Conservation (phyloP, 208 protist genomes). For the Trypanosoma caninum region DNA sequence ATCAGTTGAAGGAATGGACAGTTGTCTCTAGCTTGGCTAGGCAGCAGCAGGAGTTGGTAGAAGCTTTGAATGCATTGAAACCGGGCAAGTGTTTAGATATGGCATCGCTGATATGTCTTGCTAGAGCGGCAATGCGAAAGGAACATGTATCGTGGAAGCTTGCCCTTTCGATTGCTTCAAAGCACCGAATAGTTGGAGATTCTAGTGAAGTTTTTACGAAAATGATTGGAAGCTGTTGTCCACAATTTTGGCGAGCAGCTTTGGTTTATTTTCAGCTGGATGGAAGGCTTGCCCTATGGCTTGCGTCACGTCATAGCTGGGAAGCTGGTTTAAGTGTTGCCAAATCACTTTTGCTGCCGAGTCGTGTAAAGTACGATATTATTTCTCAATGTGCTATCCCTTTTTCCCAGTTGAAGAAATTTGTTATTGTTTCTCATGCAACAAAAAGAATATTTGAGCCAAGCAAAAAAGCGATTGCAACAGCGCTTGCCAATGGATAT, state of each 20-base stretch:
- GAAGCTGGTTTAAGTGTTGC: constrained; percentile 25
- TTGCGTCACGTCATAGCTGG: constrained; percentile 53
- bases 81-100: background rate
- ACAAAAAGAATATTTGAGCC: constrained; percentile 11
- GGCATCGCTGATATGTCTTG: constrained; percentile 12
- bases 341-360: constrained; percentile 2
- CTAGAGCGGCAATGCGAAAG: constrained; percentile 17
- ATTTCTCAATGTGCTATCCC: constrained; percentile 34
- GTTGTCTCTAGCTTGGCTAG: background rate
- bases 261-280: constrained; percentile 24
- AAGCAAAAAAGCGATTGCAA: constrained; percentile 31
- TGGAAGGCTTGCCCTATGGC: constrained; percentile 31
- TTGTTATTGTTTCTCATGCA: constrained; percentile 18
- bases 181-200: constrained; percentile 37
- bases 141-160: constrained; percentile 28
- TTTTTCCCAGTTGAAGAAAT: constrained; percentile 5
- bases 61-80: constrained; percentile 7
- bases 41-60: background rate
- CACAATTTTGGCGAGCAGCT: constrained; percentile 41
- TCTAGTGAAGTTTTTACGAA: constrained; percentile 38
- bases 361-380: constrained; percentile 31
- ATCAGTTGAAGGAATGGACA: background rate
- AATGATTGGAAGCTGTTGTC: constrained; percentile 43
- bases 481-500: constrained; percentile 41
- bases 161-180: constrained; percentile 28